Evolutionary conservation across 306 rosid genomes (phyloP).

Genomic region (Quercus glauca): DNA sequence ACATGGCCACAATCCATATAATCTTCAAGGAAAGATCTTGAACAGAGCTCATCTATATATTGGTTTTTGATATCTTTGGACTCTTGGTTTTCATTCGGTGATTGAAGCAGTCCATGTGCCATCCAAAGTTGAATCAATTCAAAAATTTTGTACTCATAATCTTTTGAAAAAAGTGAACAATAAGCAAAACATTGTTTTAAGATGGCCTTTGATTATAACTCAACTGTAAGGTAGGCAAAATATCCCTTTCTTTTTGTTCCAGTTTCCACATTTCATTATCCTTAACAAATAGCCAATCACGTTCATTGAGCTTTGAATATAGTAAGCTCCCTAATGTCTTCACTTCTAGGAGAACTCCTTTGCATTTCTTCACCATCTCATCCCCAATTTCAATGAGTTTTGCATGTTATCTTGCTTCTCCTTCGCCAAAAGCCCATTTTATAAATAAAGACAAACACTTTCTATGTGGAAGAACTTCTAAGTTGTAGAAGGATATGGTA

Average conservation of each 20-base stretch:
- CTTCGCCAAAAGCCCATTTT: no score
- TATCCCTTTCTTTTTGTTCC: no score
- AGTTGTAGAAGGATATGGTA: no score
- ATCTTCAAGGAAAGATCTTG: conserved; percentile 19
- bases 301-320: no score
- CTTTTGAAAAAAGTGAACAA: background rate
- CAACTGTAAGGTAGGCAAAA: conserved; percentile 3
- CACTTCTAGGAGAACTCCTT: no score
- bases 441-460: background rate
- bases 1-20: background rate
- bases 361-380: no score
- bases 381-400: no score
- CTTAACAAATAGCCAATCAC: no score
- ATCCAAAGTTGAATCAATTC: conserved; percentile 17
- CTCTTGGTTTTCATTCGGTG: background rate
- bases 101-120: conserved; percentile 18
- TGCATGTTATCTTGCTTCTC: no score
- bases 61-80: conserved; percentile 4
- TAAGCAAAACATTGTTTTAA: conserved; percentile 17
- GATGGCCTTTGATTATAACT: conserved; percentile 22
- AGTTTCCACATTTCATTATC: no score
- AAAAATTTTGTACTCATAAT: background rate
- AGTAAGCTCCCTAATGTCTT: no score
- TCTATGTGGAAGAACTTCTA: background rate
- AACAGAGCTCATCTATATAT: conserved; percentile 2